Evolutionary conservation across 371 early-diverging fungal species (phyloP).

Genomic region (Mucor ambiguus): DNA sequence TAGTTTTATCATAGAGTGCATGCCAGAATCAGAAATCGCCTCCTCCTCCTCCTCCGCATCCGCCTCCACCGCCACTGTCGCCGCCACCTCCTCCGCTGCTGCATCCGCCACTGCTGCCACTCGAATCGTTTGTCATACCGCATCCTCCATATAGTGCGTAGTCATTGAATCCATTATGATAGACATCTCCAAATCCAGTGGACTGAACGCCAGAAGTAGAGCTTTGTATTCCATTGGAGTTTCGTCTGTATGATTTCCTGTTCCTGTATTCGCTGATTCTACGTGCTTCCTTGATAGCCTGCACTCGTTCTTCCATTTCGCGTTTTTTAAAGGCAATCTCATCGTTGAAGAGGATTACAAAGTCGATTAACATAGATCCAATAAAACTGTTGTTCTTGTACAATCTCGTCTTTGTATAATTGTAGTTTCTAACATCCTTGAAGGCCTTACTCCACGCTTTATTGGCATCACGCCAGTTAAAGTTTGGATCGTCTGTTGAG

Average conservation of each 20-base stretch:
- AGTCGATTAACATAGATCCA: background rate
- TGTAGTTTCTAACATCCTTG: background rate
- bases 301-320: no score
- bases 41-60: background rate
- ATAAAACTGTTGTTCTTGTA: background rate
- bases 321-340: no score
- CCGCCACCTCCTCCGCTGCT: slow-evolving; percentile 5
- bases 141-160: background rate
- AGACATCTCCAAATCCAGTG: background rate
- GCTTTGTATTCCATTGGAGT: no score
- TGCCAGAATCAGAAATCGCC: background rate
- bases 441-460: background rate
- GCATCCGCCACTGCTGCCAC: slow-evolving; percentile 14
- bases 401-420: background rate
- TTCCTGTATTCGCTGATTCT: no score
- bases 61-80: background rate
- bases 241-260: no score
- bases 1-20: no score
- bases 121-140: no score
- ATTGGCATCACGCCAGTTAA: background rate
- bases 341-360: background rate
- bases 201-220: no score
- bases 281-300: no score
- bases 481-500: background rate
- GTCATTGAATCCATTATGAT: no score